Conservation (phyloP, 1,284 basidiomycete species). For the Tilletia walkeri region DNA sequence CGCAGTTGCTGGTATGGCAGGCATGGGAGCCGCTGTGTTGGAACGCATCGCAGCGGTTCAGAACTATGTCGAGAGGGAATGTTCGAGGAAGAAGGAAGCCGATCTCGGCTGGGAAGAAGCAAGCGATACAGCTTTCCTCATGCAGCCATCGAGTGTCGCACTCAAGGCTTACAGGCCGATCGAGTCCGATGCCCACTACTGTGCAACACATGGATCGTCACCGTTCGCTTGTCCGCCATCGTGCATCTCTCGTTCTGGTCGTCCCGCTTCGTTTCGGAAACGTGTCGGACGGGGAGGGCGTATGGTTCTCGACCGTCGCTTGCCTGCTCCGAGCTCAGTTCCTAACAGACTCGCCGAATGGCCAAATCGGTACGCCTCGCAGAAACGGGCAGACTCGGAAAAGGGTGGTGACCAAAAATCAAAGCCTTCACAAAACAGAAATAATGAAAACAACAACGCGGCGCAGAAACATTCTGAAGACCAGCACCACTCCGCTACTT, state of each 20-base stretch:
- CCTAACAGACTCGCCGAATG: constrained; percentile 48
- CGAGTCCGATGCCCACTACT: constrained; percentile 34
- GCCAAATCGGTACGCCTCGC: constrained; percentile 27
- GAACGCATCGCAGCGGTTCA: constrained; percentile 51
- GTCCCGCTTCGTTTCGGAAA: constrained; percentile 52
- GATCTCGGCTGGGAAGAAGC: constrained; percentile 52
- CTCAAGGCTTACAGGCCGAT: constrained; percentile 50
- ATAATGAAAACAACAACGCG: constrained; percentile 7
- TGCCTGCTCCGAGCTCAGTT: constrained; percentile 48
- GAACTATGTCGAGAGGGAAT: constrained; percentile 52
- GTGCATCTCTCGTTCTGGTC: constrained; percentile 35
- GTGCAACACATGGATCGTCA: constrained; percentile 19
- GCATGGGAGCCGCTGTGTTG: constrained; percentile 44
- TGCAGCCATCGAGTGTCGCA: constrained; percentile 37
- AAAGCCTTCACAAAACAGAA: neutral
- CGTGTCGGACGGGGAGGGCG: constrained; percentile 52
- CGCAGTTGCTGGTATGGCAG: neutral
- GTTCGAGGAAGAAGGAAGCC: constrained; percentile 38
- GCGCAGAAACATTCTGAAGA: constrained; percentile 10
- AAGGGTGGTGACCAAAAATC: neutral
- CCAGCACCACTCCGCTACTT: constrained; percentile 16
- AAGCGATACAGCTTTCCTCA: constrained; percentile 51
- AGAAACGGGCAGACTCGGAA: neutral
- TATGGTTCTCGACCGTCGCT: constrained; percentile 49
- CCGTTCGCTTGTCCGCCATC: constrained; percentile 28